Percentiles rank a stretch among this genome's conserved stretches.
phyloP scores from a whole-genome alignment of 768 basidiomycete genomes.

The Coprinopsis cinerea region DNA sequence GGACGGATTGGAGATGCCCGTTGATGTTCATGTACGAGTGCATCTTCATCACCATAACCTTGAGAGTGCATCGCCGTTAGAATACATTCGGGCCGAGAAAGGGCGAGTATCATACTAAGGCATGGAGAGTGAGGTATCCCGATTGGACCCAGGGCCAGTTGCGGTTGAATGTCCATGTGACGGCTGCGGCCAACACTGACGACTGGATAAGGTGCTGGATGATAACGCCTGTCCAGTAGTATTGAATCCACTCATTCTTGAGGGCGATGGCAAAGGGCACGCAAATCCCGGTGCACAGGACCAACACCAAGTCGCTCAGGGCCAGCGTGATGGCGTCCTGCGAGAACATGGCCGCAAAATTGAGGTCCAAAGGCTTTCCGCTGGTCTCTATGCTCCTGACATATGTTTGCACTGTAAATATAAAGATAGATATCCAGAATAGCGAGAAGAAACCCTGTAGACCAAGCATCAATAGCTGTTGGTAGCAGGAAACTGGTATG shows the following conservation, averaged over 20 bases:
- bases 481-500: background rate
- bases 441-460: slow-evolving; percentile 86
- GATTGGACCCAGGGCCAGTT: slow-evolving; percentile 99
- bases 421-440: slow-evolving; percentile 88
- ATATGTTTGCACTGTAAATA: slow-evolving; percentile 76
- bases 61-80: background rate
- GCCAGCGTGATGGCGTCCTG: slow-evolving; percentile 80
- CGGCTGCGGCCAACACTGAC: slow-evolving; percentile 58
- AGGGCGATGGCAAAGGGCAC: slow-evolving; percentile 81
- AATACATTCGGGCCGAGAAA: background rate
- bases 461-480: slow-evolving; percentile 7
- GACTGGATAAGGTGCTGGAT: slow-evolving; percentile 83
- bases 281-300: slow-evolving; percentile 66
- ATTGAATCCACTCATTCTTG: slow-evolving; percentile 72
- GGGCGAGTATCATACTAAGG: slow-evolving; percentile 47
- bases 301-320: slow-evolving; percentile 76
- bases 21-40: slow-evolving; percentile 92
- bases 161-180: slow-evolving; percentile 88
- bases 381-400: slow-evolving; percentile 69
- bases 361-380: slow-evolving; percentile 71
- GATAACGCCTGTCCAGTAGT: slow-evolving; percentile 68
- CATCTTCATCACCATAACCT: slow-evolving; percentile 92
- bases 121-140: slow-evolving; percentile 83
- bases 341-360: slow-evolving; percentile 84
- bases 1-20: slow-evolving; percentile 64